Percentiles rank a stretch among this genome's conserved stretches.
phyloP scores from a whole-genome alignment of 1,284 basidiomycete genomes.

The Exobasidium rhododendri region DNA sequence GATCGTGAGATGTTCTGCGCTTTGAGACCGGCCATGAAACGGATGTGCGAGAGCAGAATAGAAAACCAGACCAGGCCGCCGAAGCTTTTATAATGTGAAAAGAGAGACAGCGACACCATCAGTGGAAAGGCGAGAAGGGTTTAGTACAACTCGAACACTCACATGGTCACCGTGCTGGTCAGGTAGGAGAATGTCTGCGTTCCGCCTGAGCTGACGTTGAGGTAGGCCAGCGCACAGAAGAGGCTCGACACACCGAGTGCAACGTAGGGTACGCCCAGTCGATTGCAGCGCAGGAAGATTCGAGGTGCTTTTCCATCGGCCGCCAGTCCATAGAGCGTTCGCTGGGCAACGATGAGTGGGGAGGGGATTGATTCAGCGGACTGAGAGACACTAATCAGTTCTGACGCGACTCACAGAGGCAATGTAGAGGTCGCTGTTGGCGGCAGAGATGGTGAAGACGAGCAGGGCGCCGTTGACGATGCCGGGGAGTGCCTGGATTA shows the following conservation, averaged over 20 bases:
- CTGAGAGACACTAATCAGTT: no score
- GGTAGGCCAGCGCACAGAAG: constrained; percentile 12
- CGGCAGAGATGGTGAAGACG: constrained; percentile 62
- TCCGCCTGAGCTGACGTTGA: constrained; percentile 36
- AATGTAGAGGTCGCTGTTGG: constrained; percentile 62
- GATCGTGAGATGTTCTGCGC: constrained; percentile 69
- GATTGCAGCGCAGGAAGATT: constrained; percentile 33
- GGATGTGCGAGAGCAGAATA: constrained; percentile 73
- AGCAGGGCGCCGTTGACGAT: constrained; percentile 57
- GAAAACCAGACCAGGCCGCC: constrained; percentile 62
- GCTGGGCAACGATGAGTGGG: no score
- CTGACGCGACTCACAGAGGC: constrained; percentile 47
- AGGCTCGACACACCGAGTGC: constrained; percentile 56
- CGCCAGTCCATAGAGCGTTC: constrained; percentile 56
- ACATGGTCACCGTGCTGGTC: constrained; percentile 25
- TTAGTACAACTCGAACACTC: no score
- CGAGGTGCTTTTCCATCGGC: constrained; percentile 58
- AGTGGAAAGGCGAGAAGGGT: no score
- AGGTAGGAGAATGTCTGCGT: constrained; percentile 56
- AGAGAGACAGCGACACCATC: not conserved
- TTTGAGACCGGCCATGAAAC: constrained; percentile 72
- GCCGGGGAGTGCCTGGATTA: not conserved
- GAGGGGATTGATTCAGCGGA: not conserved
- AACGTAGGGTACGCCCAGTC: constrained; percentile 19
- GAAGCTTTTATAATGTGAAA: no score